A percentile compares a stretch with the other conserved stretches of the same genome.
phyloP scores from a whole-genome alignment of 352 stramenopile genomes.

The Phytopythium boreale region DNA sequence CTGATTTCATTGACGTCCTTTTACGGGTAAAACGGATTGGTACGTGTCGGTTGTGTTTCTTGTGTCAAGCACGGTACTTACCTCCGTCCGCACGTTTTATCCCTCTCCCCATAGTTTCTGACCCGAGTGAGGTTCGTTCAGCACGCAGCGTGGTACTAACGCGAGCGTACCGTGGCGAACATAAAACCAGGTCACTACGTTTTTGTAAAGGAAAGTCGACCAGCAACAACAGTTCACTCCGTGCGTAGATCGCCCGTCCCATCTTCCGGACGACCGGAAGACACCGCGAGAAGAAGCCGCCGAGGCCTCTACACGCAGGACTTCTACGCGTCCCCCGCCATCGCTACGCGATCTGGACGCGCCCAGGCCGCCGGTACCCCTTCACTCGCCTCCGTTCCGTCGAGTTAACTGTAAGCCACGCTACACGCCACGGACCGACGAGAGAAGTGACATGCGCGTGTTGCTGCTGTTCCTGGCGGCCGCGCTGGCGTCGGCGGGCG shows the following conservation, averaged over 20 bases:
- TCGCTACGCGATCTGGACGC: neutral
- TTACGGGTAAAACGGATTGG: neutral
- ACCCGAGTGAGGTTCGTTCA: neutral
- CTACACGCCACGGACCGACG: neutral
- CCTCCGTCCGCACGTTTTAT: neutral
- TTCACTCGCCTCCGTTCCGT: neutral
- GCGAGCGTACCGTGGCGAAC: neutral
- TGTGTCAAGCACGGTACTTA: neutral
- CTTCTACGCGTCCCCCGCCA: neutral
- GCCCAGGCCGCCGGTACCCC: neutral
- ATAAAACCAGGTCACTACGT: neutral
- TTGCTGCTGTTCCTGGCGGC: conserved; percentile 3
- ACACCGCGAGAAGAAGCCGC: neutral
- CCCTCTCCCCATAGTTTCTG: neutral
- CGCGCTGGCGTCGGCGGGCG: neutral
- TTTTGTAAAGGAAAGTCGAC: neutral
- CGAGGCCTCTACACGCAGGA: neutral
- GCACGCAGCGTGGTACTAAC: neutral
- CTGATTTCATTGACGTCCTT: neutral
- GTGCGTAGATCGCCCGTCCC: neutral
- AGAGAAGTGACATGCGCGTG: neutral
- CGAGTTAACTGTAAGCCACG: neutral
- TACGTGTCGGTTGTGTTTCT: neutral
- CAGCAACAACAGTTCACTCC: neutral
- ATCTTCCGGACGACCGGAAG: neutral